A percentile compares a stretch with the other conserved stretches of the same genome.
These are phyloP conservation scores for Dysphania ambrosioides DNA, from an alignment of 148 eudicot species.

Conservation along the genomic window DNA sequence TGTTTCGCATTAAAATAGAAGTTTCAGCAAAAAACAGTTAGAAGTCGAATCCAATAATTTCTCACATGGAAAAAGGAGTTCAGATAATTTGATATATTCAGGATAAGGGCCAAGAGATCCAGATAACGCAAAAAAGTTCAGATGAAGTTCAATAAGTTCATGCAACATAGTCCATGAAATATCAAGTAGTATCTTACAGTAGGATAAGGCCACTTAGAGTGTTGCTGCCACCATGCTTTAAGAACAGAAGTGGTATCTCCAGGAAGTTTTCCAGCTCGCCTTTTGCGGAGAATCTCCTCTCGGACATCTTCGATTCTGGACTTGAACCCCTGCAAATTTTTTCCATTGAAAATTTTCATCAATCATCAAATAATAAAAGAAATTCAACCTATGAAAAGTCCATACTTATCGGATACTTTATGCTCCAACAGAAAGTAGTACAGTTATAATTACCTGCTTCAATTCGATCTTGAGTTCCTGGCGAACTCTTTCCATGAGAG, in stretches of 20 bases:
- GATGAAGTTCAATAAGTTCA: too few relatives aligned
- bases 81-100: too few relatives aligned
- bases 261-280: constrained; percentile 94
- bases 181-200: constrained; percentile 49
- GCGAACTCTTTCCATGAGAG: constrained; percentile 94
- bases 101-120: too few relatives aligned
- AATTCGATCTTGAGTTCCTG: constrained; percentile 92
- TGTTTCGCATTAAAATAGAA: too few relatives aligned
- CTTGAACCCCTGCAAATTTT: constrained; percentile 71
- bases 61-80: too few relatives aligned
- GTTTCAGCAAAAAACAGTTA: too few relatives aligned
- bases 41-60: too few relatives aligned
- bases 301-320: constrained; percentile 95
- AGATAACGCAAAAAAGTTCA: too few relatives aligned
- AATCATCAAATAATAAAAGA: neutral
- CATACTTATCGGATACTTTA: neutral
- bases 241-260: constrained; percentile 98
- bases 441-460: constrained; percentile 58
- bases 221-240: constrained; percentile 95
- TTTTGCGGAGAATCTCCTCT: constrained; percentile 88
- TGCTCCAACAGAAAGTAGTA: neutral
- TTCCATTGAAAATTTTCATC: neutral
- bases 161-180: too few relatives aligned
- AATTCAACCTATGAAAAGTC: neutral
- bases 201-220: constrained; percentile 99